A percentile compares a stretch with the other conserved stretches of the same genome.
These are phyloP conservation scores for Phoenix dactylifera DNA, from an alignment of 176 grass and related monocot genomes.

Conservation along the genomic window DNA sequence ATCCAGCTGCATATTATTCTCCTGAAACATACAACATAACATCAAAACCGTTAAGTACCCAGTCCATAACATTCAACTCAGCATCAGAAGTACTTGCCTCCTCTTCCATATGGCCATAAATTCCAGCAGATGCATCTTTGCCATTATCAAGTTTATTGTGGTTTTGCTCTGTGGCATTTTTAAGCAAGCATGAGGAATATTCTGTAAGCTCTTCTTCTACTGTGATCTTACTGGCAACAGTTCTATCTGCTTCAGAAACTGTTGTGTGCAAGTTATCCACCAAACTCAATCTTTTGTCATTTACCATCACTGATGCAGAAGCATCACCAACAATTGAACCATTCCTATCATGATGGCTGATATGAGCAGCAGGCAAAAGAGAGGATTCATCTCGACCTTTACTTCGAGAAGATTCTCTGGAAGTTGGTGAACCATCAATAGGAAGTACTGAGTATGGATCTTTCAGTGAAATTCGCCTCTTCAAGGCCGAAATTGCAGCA, in stretches of 20 bases:
- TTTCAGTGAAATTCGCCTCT: conserved; percentile 20
- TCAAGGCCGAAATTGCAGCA: conserved; percentile 27
- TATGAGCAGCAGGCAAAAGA: background rate
- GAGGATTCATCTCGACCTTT: background rate
- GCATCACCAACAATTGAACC: conserved; percentile 11
- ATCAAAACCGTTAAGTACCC: background rate
- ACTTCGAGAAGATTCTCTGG: conserved; percentile 19
- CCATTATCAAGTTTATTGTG: conserved; percentile 24
- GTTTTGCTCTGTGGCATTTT: conserved; percentile 3
- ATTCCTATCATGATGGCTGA: conserved; percentile 6
- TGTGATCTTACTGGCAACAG: conserved; percentile 5
- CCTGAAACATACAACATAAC: conserved; percentile 33
- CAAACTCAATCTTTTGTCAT: conserved; percentile 8
- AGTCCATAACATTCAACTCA: conserved; percentile 4
- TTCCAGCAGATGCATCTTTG: conserved; percentile 7
- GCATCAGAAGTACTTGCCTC: conserved; percentile 21
- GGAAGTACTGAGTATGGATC: conserved; percentile 16
- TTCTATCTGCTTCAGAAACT: conserved; percentile 25
- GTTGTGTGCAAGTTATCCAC: conserved; percentile 9
- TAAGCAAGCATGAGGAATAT: conserved; percentile 7
- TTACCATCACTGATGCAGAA: conserved; percentile 4
- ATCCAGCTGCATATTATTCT: conserved; percentile 19
- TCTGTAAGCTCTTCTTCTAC: conserved; percentile 11
- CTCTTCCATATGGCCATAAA: conserved; percentile 19
- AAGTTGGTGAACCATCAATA: conserved; percentile 20